These are phyloP conservation scores for Verbena officinalis DNA, from an alignment of 257 asterid species.

Conservation along the genomic window DNA sequence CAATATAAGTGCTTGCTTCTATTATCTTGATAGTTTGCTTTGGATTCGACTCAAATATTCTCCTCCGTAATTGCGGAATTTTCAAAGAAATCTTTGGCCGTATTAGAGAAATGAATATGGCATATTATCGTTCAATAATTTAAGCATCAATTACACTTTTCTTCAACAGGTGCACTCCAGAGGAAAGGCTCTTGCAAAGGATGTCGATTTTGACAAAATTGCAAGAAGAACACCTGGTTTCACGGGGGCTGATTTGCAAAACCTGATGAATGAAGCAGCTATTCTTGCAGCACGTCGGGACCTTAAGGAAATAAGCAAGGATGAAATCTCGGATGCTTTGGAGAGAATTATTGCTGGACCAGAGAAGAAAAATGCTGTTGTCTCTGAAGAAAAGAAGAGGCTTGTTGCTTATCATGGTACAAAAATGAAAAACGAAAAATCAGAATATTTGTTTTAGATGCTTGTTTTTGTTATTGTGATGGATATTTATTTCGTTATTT, in stretches of 20 bases:
- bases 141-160: background rate
- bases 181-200: conserved; percentile 96
- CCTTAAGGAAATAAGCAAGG: conserved; percentile 97
- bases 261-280: conserved; percentile 99
- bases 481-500: background rate
- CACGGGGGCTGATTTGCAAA: conserved; percentile 97
- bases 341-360: conserved; percentile 99
- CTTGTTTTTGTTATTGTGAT: background rate
- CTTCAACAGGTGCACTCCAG: conserved; percentile 76
- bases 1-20: background rate
- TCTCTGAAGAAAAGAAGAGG: conserved; percentile 92
- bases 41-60: background rate
- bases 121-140: background rate
- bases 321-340: conserved; percentile 91
- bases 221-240: conserved; percentile 97
- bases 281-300: conserved; percentile 97
- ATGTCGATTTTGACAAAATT: conserved; percentile 93
- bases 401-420: conserved; percentile 84
- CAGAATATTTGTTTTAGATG: background rate
- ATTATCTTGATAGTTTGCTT: background rate
- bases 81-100: background rate
- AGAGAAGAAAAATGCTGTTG: conserved; percentile 98
- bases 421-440: background rate
- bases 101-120: background rate
- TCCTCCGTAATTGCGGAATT: background rate